Conservation (phyloP, 1,139 yeast species). For the Suhomyces coccinellae region DNA sequence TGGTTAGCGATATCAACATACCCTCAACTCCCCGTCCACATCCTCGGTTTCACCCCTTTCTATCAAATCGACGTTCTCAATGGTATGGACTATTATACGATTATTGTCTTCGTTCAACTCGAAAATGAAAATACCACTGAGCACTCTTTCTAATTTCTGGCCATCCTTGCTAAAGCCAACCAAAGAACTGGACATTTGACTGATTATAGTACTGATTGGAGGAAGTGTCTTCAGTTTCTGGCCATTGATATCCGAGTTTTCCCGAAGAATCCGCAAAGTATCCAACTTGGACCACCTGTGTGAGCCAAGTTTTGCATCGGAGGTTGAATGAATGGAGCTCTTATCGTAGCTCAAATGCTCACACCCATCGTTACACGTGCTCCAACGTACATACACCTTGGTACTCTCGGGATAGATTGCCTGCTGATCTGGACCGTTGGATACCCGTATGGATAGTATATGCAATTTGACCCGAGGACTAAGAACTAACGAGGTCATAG, state of each 20-base stretch:
- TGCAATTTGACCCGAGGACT: conserved; percentile 52
- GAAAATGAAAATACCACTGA: conserved; percentile 74
- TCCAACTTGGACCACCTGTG: conserved; percentile 44
- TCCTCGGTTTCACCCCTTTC: conserved; percentile 42
- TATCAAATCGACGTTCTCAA: conserved; percentile 72
- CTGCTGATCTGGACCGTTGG: conserved; percentile 21
- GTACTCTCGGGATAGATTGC: conserved; percentile 47
- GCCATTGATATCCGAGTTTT: conserved; percentile 8
- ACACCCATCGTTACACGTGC: conserved; percentile 58
- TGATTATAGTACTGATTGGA: conserved; percentile 25
- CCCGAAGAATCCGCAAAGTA: conserved; percentile 22
- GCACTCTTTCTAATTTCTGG: conserved; percentile 45
- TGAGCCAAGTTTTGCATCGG: conserved; percentile 40
- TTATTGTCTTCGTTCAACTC: conserved; percentile 64
- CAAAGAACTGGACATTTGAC: conserved; percentile 32
- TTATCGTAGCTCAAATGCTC: conserved; percentile 34
- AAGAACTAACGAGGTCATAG: conserved; percentile 54
- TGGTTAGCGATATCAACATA: conserved; percentile 22
- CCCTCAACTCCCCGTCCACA: conserved; percentile 29
- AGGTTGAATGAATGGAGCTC: conserved; percentile 28
- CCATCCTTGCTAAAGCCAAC: conserved; percentile 36
- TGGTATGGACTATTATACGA: conserved; percentile 65
- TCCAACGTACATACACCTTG: conserved; percentile 61
- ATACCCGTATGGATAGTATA: conserved; percentile 43
- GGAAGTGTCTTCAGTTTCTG: conserved; percentile 16